Evolutionary conservation across 148 eudicot species (phyloP), one percentile per base, ranked within the genome.

Genomic region (Chenopodium berlandieri): DNA sequence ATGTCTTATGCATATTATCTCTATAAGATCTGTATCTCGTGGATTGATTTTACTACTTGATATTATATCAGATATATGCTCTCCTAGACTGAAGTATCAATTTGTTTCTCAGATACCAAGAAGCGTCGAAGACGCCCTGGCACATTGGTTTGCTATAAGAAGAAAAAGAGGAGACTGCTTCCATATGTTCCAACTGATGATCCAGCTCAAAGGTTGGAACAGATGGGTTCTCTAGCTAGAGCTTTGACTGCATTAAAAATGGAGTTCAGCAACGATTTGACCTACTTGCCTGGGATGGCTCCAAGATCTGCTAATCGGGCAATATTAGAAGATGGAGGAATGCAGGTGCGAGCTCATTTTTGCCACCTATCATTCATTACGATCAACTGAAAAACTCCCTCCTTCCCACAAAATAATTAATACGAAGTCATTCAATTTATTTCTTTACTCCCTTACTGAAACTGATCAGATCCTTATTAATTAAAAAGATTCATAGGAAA

Each of bases 291-390:
- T 17, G 87, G 75, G 62, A 90, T 92, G 94, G 95, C 99, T 88
- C 91, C 95, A 71, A 88, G 87, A 89, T 91, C 91, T 80, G 95
- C 98, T 75, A 95, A 95, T 84, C 90, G 86, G 72, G 92, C 99
- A 52, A 75, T 71, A 74, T 87, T 85, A 75, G 99, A 95, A 87
- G 83, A 87, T 84, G 95, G 94, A 60, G 99, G 98, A 77, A 95
- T 95, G 97, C 99, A 95, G 97, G 99, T 95, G 70, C 14, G 62
- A 34, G 30, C 73, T 71, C 44, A 69, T 23, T 0, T 54, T 65
- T 65, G 25, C 32, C 4, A 34, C 58, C 44, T 58, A 4, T 40
- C 6, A 23, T 66, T 40, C 73, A 40, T 66, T 7, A 19, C 3
- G 65, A 47, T 14, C 46, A 52, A 75, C 25, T 46, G 12, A n/a